Conservation (phyloP, 1,284 basidiomycete species). For the Tilletia indica region DNA sequence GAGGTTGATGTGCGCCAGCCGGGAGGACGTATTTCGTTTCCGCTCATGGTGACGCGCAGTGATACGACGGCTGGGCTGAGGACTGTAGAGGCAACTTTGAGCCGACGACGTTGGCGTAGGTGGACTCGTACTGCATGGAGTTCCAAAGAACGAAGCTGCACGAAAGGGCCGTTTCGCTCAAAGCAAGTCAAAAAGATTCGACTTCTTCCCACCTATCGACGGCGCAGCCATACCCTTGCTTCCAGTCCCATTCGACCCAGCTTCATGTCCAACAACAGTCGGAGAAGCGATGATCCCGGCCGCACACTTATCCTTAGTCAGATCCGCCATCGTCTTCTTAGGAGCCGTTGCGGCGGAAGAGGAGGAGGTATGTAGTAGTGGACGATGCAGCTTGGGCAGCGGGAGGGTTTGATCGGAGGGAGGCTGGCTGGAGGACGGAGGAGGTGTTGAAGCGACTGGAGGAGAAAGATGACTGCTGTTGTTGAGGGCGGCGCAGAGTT, state of each 20-base stretch:
- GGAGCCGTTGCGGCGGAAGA: not conserved
- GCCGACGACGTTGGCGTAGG: too few species aligned
- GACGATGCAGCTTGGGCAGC: slow-evolving; percentile 27
- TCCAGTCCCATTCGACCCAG: slow-evolving; percentile 3
- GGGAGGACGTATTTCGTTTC: too few species aligned
- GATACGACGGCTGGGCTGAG: too few species aligned
- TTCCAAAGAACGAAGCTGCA: too few species aligned
- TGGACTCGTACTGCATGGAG: too few species aligned
- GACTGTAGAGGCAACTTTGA: too few species aligned
- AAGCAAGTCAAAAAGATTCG: slow-evolving; percentile 45
- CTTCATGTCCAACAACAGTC: not conserved
- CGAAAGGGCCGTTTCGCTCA: slow-evolving; percentile 14
- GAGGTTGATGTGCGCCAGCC: too few species aligned
- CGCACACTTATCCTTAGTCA: slow-evolving; percentile 52
- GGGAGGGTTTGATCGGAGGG: not conserved
- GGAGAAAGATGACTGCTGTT: not conserved
- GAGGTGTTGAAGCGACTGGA: not conserved
- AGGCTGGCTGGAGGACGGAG: not conserved
- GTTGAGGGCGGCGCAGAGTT: not conserved
- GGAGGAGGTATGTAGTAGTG: not conserved
- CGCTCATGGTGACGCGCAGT: too few species aligned
- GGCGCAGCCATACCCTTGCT: slow-evolving; percentile 5
- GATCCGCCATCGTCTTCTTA: slow-evolving; percentile 55
- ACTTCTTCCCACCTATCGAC: slow-evolving; percentile 32
- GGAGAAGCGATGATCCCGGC: slow-evolving; percentile 31